A percentile compares a stretch with the other conserved stretches of the same genome.
Evolutionary conservation across 73 alveolate species (phyloP).

Genomic region (Blepharisma japonicum): DNA sequence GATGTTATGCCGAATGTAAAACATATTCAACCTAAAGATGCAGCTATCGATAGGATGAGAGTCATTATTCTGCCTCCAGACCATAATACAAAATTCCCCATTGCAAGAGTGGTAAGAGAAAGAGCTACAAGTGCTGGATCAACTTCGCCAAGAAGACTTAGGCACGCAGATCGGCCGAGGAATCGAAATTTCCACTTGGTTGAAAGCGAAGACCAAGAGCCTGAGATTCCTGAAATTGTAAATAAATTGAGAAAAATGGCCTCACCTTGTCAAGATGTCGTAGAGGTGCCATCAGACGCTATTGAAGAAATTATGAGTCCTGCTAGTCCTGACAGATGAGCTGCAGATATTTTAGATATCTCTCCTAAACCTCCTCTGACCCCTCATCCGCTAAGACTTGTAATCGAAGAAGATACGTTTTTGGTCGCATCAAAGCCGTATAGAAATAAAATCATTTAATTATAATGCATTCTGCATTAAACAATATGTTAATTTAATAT

Average conservation of each 20-base stretch:
- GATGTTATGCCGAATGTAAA: conserved; percentile 7
- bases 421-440: too few species aligned
- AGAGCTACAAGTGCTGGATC: neutral
- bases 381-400: too few species aligned
- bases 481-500: too few species aligned
- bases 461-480: too few species aligned
- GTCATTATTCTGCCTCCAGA: neutral
- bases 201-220: neutral
- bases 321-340: too few species aligned
- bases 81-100: neutral
- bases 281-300: neutral
- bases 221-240: neutral
- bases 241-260: conserved; percentile 2
- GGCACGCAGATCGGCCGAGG: too few species aligned
- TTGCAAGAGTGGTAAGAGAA: neutral
- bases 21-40: conserved; percentile 6
- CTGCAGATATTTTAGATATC: too few species aligned
- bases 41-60: conserved; percentile 1
- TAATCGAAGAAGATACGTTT: too few species aligned
- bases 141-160: too few species aligned
- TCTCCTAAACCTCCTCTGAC: too few species aligned
- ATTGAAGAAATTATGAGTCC: too few species aligned
- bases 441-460: too few species aligned
- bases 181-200: neutral
- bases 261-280: neutral